Evolutionary conservation across 2,329 filamentous ascomycete species (phyloP).

Genomic region (Aureobasidium leucospermi): DNA sequence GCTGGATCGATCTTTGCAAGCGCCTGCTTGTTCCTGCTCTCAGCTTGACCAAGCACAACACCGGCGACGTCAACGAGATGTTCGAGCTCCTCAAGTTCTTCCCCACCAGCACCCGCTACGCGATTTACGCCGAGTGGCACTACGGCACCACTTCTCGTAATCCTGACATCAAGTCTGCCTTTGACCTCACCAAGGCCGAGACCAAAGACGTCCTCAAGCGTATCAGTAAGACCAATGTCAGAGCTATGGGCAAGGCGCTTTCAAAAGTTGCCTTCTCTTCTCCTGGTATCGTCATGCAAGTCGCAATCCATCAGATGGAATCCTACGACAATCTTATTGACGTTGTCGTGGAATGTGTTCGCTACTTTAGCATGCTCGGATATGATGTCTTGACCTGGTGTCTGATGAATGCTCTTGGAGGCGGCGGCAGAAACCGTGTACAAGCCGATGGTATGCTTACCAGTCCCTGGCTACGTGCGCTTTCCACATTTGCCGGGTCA

Average conservation of each 20-base stretch:
- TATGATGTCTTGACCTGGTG: constrained; percentile 95
- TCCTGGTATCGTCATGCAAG: constrained; percentile 83
- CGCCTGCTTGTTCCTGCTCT: constrained; percentile 81
- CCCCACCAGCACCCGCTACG: constrained; percentile 68
- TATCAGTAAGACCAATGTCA: constrained; percentile 78
- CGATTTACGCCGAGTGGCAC: constrained; percentile 91
- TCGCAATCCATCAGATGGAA: constrained; percentile 84
- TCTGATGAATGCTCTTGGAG: constrained; percentile 64
- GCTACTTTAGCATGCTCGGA: constrained; percentile 85
- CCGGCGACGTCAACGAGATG: constrained; percentile 75
- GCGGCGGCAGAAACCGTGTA: constrained; percentile 49
- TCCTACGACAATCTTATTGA: constrained; percentile 92
- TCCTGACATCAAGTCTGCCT: constrained; percentile 71
- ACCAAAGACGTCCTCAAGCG: constrained; percentile 83
- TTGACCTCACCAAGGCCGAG: constrained; percentile 67
- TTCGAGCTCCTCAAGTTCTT: constrained; percentile 77
- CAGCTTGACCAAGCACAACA: constrained; percentile 78
- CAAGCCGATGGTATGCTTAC: constrained; percentile 66
- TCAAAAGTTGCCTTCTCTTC: constrained; percentile 90
- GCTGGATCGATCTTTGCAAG: constrained; percentile 81
- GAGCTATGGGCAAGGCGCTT: constrained; percentile 76
- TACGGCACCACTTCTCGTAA: constrained; percentile 67
- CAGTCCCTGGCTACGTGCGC: constrained; percentile 83
- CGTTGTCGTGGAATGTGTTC: constrained; percentile 86
- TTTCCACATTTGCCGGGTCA: constrained; percentile 84